Evolutionary conservation across 192 early-diverging fungal species (phyloP).

Genomic region (Mortierella antarctica): DNA sequence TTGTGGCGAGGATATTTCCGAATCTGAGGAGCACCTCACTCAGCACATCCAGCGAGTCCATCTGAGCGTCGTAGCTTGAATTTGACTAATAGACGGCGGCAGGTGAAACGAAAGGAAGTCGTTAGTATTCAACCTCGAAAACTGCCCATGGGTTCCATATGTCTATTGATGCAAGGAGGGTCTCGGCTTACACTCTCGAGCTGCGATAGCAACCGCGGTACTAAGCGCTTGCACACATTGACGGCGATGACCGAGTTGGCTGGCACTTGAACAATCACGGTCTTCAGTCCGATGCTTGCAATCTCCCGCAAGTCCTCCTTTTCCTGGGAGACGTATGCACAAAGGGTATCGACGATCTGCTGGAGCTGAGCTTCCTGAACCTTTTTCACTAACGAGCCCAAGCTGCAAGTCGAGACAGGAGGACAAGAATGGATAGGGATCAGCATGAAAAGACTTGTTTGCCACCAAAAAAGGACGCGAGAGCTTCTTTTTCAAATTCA

Average conservation of each 20-base stretch:
- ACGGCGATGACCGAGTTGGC: slow-evolving; percentile 57
- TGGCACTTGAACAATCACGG: slow-evolving; percentile 80
- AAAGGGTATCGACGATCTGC: slow-evolving; percentile 78
- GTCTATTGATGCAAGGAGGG: background rate
- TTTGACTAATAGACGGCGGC: slow-evolving; percentile 29
- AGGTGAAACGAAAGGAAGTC: no score
- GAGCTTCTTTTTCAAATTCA: no score
- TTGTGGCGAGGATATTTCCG: slow-evolving; percentile 65
- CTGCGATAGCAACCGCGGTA: slow-evolving; percentile 73
- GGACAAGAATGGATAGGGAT: background rate
- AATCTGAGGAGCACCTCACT: slow-evolving; percentile 79
- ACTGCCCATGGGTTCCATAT: background rate
- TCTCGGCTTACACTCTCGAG: slow-evolving; percentile 66
- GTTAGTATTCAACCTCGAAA: no score
- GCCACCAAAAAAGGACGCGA: background rate
- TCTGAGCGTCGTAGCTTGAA: slow-evolving; percentile 64
- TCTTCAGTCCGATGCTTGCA: slow-evolving; percentile 86
- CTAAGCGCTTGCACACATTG: slow-evolving; percentile 69
- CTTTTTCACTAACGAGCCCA: slow-evolving; percentile 83
- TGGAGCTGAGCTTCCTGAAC: slow-evolving; percentile 73
- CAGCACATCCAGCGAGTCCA: slow-evolving; percentile 83
- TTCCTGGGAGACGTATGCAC: slow-evolving; percentile 65
- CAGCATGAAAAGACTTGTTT: background rate
- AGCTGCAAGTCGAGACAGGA: slow-evolving; percentile 53
- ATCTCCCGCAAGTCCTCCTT: slow-evolving; percentile 83